Conservation (phyloP, 495 filamentous ascomycete species). For the Podospora pseudopauciseta region DNA sequence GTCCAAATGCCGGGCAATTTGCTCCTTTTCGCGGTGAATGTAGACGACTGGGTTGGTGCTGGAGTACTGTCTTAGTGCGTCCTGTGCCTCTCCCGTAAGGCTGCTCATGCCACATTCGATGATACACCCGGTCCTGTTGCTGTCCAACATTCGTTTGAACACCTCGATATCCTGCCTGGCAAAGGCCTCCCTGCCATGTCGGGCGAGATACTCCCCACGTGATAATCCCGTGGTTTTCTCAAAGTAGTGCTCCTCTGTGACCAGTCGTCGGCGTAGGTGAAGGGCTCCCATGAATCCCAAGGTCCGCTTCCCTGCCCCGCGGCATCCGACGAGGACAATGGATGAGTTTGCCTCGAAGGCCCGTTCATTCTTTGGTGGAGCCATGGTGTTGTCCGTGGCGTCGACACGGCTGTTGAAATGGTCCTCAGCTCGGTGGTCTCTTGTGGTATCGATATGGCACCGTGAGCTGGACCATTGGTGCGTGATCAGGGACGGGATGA, state of each 20-base stretch:
- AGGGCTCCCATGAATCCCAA: conserved; percentile 75
- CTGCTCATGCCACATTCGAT: conserved; percentile 64
- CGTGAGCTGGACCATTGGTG: not conserved
- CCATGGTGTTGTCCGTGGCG: conserved; percentile 16
- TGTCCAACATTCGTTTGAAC: conserved; percentile 62
- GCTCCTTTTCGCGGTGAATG: conserved; percentile 63
- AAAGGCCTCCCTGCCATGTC: conserved; percentile 58
- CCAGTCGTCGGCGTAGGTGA: conserved; percentile 62
- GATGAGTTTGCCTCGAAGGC: conserved; percentile 61
- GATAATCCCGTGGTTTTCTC: conserved; percentile 62
- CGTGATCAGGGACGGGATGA: not conserved
- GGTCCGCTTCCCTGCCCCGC: conserved; percentile 72
- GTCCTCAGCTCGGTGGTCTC: not conserved
- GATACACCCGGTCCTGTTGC: conserved; percentile 60
- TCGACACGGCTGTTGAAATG: not conserved
- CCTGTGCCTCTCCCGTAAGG: conserved; percentile 54
- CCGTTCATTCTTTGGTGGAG: conserved; percentile 37
- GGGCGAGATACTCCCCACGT: conserved; percentile 56
- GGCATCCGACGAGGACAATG: conserved; percentile 70
- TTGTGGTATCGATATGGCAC: not conserved
- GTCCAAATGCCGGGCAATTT: conserved; percentile 61
- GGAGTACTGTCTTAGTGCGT: conserved; percentile 54
- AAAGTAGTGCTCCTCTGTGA: conserved; percentile 70
- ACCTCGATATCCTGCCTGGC: conserved; percentile 59
- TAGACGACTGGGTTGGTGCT: conserved; percentile 71